phyloP scores from a whole-genome alignment of 495 filamentous ascomycete species.

The Penicillium soppii region DNA sequence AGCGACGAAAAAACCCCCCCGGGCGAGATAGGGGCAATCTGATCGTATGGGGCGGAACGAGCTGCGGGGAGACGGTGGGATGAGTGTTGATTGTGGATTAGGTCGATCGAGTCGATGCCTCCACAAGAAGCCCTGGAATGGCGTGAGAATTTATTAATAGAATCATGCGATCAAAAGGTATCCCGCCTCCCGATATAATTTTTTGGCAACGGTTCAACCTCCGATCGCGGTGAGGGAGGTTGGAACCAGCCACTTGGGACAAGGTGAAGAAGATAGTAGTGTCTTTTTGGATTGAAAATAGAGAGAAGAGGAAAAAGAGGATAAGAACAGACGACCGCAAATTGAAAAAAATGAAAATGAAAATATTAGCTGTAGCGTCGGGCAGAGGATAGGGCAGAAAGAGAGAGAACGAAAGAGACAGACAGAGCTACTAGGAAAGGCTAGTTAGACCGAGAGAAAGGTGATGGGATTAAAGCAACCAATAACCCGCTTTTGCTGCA shows the following conservation, averaged over 20 bases:
- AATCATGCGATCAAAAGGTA: background rate
- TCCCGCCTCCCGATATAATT: too few species aligned
- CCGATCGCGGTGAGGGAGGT: slow-evolving; percentile 14
- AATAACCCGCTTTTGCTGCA: slow-evolving; percentile 32
- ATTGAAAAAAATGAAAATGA: background rate
- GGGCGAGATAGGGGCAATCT: background rate
- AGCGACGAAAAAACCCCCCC: background rate
- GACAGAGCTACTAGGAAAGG: slow-evolving; percentile 4
- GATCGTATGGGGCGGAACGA: background rate
- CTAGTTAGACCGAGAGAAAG: slow-evolving; percentile 13
- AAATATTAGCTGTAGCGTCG: background rate
- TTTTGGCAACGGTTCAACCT: too few species aligned
- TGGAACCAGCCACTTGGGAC: slow-evolving; percentile 14
- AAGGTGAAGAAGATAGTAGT: slow-evolving; percentile 3
- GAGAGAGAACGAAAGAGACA: slow-evolving; percentile 7
- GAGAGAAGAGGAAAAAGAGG: slow-evolving; percentile 2
- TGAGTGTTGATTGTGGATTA: too few species aligned
- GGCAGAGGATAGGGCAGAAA: background rate
- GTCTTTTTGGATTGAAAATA: background rate
- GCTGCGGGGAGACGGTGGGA: background rate
- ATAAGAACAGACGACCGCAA: background rate
- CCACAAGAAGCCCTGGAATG: background rate
- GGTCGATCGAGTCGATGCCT: too few species aligned
- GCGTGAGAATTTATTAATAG: background rate
- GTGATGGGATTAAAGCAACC: slow-evolving; percentile 31